Evolutionary conservation across 148 eudicot genomes (phyloP), one percentile per base, ranked within the genome.

Genomic region (Dysphania ambrosioides): DNA sequence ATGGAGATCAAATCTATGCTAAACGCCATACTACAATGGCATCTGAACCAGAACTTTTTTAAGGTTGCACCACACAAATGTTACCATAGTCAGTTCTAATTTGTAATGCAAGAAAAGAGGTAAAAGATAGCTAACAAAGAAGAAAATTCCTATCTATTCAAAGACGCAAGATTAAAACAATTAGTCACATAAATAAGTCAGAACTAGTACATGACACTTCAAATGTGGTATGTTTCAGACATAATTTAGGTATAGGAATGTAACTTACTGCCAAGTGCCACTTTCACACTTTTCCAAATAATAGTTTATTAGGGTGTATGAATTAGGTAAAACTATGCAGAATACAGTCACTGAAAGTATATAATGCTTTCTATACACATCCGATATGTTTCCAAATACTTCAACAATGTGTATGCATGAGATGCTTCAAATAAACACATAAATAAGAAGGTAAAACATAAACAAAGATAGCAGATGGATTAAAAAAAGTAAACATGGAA

Each of bases 401-500:
- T 62, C 0, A 49, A 59, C 3, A 59, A n/a, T n/a, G 27, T 36
- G 23, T 18, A 21, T 6, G 68, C 3, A 34, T 34, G 68, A 1
- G 6, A 12, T 27, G 6, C 10, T 64, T 0, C 9, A 32, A 23
- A 66, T 19, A 19, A 63, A 57, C 29, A 34, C 8, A 75, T 8
- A 11, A 4, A 55, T 57, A 27, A 34, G 5, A 30, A 19, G 56
- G n/a, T n/a, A 19, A 41, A 58, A 66, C 24, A 64, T 34, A 47
- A 44, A 53, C 36, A 38, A 68, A 36, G 8, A 41, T 11, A 57
- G 26, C 23, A 8, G 53, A 62, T 60, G 59, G 35, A 11, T 57
- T n/a, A 55, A 65, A 77, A n/a, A 72, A 6, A 40, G 55, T 56
- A 18, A 30, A 8, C 21, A 23, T 10, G 38, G 74, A 38, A 72